phyloP scores from a whole-genome alignment of 805 yeast genomes.

The Wickerhamomyces mucosus region DNA sequence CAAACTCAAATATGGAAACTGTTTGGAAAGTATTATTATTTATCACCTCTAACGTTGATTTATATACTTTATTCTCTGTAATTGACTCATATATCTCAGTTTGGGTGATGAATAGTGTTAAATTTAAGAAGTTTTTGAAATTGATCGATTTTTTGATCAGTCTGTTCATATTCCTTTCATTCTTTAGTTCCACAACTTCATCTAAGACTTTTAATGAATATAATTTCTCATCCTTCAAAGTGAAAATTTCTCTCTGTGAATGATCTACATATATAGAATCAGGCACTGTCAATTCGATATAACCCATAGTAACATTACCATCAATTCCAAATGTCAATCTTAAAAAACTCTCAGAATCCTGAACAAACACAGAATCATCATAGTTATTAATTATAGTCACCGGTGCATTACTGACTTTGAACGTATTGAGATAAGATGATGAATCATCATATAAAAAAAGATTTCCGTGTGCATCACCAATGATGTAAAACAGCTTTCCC shows the following conservation, averaged over 20 bases:
- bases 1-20: constrained; percentile 10
- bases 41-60: constrained; percentile 16
- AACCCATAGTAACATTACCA: constrained; percentile 9
- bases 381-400: constrained; percentile 11
- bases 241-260: background rate
- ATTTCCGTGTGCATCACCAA: constrained; percentile 1
- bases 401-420: constrained; percentile 17
- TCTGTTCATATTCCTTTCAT: constrained; percentile 5
- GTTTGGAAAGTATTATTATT: constrained; percentile 18
- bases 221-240: constrained; percentile 1
- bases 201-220: background rate
- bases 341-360: constrained; percentile 13
- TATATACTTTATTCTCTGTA: constrained; percentile 4
- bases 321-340: constrained; percentile 2
- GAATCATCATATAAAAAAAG: no score
- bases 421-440: background rate
- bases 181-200: constrained; percentile 1
- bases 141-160: constrained; percentile 12
- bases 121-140: constrained; percentile 16
- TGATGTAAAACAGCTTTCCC: constrained; percentile 9
- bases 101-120: constrained; percentile 14
- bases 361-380: constrained; percentile 6
- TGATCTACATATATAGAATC: constrained; percentile 3
- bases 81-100: constrained; percentile 5
- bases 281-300: constrained; percentile 10